phyloP scores from a whole-genome alignment of 139 green algal species.

The Tetratostichococcus sp. region DNA sequence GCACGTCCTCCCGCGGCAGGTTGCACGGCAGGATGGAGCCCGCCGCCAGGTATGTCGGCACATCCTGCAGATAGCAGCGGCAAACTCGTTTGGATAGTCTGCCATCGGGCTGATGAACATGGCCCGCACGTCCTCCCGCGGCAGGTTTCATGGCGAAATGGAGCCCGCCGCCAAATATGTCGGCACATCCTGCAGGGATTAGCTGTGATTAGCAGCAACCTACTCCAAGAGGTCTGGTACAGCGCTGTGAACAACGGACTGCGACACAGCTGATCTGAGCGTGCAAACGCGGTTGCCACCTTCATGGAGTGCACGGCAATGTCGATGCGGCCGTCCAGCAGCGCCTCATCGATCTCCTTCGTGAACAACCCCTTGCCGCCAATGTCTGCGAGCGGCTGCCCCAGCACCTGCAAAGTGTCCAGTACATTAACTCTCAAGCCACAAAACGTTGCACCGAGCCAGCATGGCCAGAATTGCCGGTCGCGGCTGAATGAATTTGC shows the following conservation, averaged over 20 bases:
- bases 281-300: constrained; percentile 26
- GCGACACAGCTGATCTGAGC: no score
- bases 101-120: no score
- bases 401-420: constrained; percentile 60
- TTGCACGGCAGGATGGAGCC: constrained; percentile 97
- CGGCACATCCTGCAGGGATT: constrained; percentile 82
- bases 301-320: constrained; percentile 99
- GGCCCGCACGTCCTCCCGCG: constrained; percentile 90
- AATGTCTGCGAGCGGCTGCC: constrained; percentile 96
- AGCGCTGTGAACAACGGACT: no score
- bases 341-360: constrained; percentile 98
- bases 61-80: constrained; percentile 76
- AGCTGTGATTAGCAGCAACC: no score
- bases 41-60: constrained; percentile 96
- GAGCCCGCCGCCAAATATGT: constrained; percentile 95
- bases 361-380: constrained; percentile 99
- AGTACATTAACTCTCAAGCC: no score
- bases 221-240: no score
- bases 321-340: constrained; percentile 90
- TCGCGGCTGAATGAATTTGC: no score
- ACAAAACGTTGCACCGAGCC: no score
- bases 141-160: constrained; percentile 95
- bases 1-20: constrained; percentile 93
- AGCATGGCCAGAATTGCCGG: no score
- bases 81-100: no score